phyloP scores from a whole-genome alignment of 2,329 filamentous ascomycete species.

The Claviceps maximensis region DNA sequence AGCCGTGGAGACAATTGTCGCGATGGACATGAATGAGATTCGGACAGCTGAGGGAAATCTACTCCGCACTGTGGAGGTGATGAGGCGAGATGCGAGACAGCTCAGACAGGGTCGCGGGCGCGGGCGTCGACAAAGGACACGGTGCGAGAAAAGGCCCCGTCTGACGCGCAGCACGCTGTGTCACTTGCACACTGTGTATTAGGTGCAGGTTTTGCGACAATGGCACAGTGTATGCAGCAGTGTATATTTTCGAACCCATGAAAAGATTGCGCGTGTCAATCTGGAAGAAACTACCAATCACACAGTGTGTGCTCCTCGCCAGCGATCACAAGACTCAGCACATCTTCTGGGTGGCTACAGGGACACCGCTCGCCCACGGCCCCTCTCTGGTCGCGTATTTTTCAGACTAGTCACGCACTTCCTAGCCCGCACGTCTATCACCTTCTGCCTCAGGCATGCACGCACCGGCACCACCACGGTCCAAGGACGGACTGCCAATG shows the following conservation, averaged over 20 bases:
- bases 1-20: constrained; percentile 14
- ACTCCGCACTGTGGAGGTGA: constrained; percentile 4
- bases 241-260: background rate
- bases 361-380: background rate
- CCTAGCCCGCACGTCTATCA: constrained; percentile 7
- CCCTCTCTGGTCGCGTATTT: constrained; percentile 11
- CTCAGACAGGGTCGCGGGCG: constrained; percentile 1
- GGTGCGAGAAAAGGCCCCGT: background rate
- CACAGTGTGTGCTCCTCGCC: background rate
- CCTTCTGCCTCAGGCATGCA: constrained; percentile 19
- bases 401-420: constrained; percentile 16
- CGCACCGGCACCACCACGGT: constrained; percentile 3
- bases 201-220: too few relatives aligned
- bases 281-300: background rate
- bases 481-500: constrained; percentile 3
- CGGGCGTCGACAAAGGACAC: background rate
- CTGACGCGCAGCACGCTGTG: too few relatives aligned
- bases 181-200: background rate
- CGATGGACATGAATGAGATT: constrained; percentile 12
- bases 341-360: background rate
- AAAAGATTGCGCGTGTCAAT: background rate
- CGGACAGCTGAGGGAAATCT: constrained; percentile 1
- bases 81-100: constrained; percentile 5
- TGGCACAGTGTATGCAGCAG: background rate
- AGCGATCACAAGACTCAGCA: background rate